Evolutionary conservation across 257 asterid genomes (phyloP), one percentile per base, ranked within the genome.

Genomic region (Solanum corneliomulleri): DNA sequence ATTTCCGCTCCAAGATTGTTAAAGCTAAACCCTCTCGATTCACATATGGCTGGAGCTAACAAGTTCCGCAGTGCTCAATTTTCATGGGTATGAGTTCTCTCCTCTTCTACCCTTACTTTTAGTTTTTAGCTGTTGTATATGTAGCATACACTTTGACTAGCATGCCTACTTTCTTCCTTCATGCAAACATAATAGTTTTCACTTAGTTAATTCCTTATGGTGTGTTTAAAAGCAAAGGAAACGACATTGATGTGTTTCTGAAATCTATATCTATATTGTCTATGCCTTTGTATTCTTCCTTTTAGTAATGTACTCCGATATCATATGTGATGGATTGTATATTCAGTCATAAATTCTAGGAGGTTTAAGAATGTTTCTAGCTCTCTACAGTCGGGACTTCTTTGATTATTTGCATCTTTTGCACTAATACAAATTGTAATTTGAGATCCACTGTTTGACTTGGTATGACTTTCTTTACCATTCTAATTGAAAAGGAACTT

Each of bases 31-130:
- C 99, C 99, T 41, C 82, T 92, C 82, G 99, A 97, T 88, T 92
- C 98, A 7, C 97, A 97, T 85, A 87, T 89, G 95, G 99, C 99
- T 49, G 99, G 99, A 89, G 89, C 91, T 72, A 94, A 89, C 94
- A 96, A 93, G 91, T 96, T 97, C 87, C 97, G 95, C 72, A 93
- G 91, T 86, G 99, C 98, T 70, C 99, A 95, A 88, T 97, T 97
- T 93, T 97, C 99, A 33, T 97, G 99, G 99, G 99, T 97, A 96
- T 37, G 97, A 87, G 74, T 75, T 11, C 91, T 47, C 89, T 84
- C 88, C 70, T 31, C 31, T 91, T 82, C 88, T 70, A n/a, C 41
- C 81, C 87, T 23, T 35, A n/a, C 37, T 39, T 58, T 81, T 87
- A 47, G 81, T 11, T 83, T 44, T 25, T 35, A 49, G 44, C 27